Base-by-base conservation (phyloP, 192 early-diverging fungal species). In the Rhizophlyctis rosea region DNA sequence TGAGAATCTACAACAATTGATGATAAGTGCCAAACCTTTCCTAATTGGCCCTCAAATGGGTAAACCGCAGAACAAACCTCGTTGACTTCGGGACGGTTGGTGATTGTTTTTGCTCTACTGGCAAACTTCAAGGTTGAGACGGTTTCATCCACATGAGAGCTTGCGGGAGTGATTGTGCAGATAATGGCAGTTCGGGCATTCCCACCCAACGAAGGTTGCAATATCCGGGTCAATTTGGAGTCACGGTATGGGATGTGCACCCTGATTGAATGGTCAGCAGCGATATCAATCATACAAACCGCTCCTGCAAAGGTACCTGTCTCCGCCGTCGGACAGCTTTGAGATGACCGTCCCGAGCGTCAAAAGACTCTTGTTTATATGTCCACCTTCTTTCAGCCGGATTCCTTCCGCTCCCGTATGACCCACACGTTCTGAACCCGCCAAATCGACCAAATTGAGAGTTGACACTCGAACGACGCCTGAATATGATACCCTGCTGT, bases 221-320 rank as follows among this genome's bases (percentile, higher is more conserved):
- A 68, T 23, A 99, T 92, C 29, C 96, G 78, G 1, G 96, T 99
- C 48, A 99, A 70, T 61, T 98, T 98, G 0, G 95, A 98, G 69
- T 99, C 96, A 33, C 96, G 90, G 74, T 91, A 99, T 0, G 96
- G 96, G 52, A 99, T 92, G 73, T 98, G 95, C 3, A n/a, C 24
- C 0, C 61, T 59, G 24, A 44, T 44, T 13, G 39, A 14, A 24
- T 18, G 18, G 18, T 18, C 39, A 13, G 7, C 18, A 44, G 39
- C 7, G 18, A 44, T 18, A 18, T 18, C 39, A 44, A 44, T 13
- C 39, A 44, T 44, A 13, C 18, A 18, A 44, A 44, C 7, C 7
- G 39, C 7, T 44, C 18, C 9, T 44, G 39, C 9, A 44, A 44
- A 44, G 39, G 18, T 44, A 44, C 39, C 39, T 44, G 39, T 44